A percentile compares a stretch with the other conserved stretches of the same genome.
These are phyloP conservation scores for Blastobotrys americana DNA, from an alignment of 805 yeast genomes.

Conservation along the genomic window DNA sequence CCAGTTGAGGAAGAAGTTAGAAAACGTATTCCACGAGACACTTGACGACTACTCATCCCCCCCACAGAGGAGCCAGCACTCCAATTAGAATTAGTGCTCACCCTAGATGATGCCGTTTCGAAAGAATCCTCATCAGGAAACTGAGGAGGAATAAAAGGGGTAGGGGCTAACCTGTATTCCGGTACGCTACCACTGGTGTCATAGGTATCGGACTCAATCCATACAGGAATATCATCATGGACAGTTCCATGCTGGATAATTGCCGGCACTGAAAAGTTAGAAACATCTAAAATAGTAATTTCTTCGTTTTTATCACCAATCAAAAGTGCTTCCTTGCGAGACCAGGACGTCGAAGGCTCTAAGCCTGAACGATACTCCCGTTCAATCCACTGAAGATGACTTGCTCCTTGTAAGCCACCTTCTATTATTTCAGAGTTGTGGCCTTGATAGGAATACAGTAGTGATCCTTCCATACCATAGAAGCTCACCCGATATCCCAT, in stretches of 20 bases:
- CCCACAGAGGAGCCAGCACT: no score
- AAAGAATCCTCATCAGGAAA: not conserved
- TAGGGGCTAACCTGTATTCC: not conserved
- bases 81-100: no score
- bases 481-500: constrained; percentile 15
- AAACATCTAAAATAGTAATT: constrained; percentile 10
- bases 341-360: not conserved
- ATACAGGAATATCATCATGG: constrained; percentile 13
- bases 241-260: constrained; percentile 16
- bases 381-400: constrained; percentile 11
- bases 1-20: constrained; percentile 14
- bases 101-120: not conserved
- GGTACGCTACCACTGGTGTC: no score
- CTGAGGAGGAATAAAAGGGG: constrained; percentile 4
- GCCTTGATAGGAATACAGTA: constrained; percentile 11
- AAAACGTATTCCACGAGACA: constrained; percentile 9
- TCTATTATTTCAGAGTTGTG: constrained; percentile 1
- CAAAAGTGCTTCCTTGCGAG: constrained; percentile 10
- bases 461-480: constrained; percentile 15
- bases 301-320: constrained; percentile 17
- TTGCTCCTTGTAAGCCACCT: constrained; percentile 10
- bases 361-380: not conserved
- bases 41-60: no score
- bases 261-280: constrained; percentile 5
- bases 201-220: constrained; percentile 11